These are phyloP conservation scores for Solidago caesia DNA, from an alignment of 129 eudicot species.

Conservation along the genomic window DNA sequence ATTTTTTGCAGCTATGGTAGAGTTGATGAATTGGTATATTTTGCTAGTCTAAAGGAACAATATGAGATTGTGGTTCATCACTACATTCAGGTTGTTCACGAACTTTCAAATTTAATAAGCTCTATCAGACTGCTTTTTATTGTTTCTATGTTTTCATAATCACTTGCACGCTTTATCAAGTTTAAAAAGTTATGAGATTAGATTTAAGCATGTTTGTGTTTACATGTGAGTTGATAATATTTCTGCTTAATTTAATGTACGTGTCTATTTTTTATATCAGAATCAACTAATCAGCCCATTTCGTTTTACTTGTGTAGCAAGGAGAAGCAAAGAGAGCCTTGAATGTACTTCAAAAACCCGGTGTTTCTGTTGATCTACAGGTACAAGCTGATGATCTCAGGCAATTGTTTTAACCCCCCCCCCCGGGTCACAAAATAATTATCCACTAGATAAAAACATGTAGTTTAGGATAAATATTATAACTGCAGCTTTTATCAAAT, in stretches of 20 bases:
- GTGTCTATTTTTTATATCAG: neutral
- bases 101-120: neutral
- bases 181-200: neutral
- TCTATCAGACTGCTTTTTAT: neutral
- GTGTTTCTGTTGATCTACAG: constrained; percentile 81
- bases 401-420: neutral
- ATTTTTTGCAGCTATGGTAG: constrained; percentile 77
- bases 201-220: neutral
- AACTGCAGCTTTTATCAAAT: too few relatives aligned
- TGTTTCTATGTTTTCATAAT: neutral
- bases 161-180: neutral
- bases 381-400: constrained; percentile 30
- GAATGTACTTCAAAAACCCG: constrained; percentile 89
- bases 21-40: constrained; percentile 94
- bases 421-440: too few relatives aligned
- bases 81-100: constrained; percentile 74
- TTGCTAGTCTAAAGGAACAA: constrained; percentile 93
- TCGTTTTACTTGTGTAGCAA: constrained; percentile 50
- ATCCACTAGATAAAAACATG: too few relatives aligned
- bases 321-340: constrained; percentile 97
- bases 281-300: constrained; percentile 10
- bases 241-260: constrained; percentile 7
- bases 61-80: constrained; percentile 87
- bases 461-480: too few relatives aligned
- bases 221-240: constrained; percentile 11